Evolutionary conservation across 2,329 filamentous ascomycete species (phyloP), one percentile per base, ranked within the genome.

Genomic region (Sporothrix globosa): DNA sequence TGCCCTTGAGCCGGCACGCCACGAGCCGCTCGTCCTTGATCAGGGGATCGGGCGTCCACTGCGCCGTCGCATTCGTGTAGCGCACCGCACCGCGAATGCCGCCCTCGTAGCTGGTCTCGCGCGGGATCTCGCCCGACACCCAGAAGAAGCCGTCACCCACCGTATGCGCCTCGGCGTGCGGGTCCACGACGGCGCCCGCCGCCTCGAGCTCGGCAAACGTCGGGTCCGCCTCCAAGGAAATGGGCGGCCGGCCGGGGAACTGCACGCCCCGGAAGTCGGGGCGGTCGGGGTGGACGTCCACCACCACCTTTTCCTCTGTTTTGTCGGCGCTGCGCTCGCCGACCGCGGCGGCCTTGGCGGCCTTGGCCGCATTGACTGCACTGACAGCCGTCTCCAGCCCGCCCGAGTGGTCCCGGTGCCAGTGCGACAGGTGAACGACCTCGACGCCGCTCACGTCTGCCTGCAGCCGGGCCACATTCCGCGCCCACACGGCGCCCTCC

Each of bases 361-460:
- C 30, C 74, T 81, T 81, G 11, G 81, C 82, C 0, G 79, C 75
- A 3, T 80, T 81, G 58, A 87, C 83, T 79, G 83, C 79, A 21
- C 77, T 75, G 58, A 87, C 77, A n/a, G 85, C 84, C 58, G 78
- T 79, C 24, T 82, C 76, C 76, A 88, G 79, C 5, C 85, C 84
- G 24, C 83, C 83, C 34, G 84, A 85, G 73, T 87, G 84, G 72
- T 87, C 84, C 52, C 85, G 80, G 76, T 87, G 84, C 85, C 85
- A 86, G 73, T 86, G 83, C 5, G 83, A 84, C 30, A 87, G 76
- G 63, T 85, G 80, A 24, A 86, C 80, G 17, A 81, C 70, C 72
- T 86, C 84, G 30, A 87, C 77, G 0, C 75, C 73, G 1, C 79
- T 76, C 4, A 85, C 75, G 73, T 84, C 79, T 1, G 81, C 77